Percentiles rank a stretch among this genome's conserved stretches.
These are phyloP conservation scores for Phytophthora uliginosa DNA, from an alignment of 352 stramenopile species.

Conservation along the genomic window DNA sequence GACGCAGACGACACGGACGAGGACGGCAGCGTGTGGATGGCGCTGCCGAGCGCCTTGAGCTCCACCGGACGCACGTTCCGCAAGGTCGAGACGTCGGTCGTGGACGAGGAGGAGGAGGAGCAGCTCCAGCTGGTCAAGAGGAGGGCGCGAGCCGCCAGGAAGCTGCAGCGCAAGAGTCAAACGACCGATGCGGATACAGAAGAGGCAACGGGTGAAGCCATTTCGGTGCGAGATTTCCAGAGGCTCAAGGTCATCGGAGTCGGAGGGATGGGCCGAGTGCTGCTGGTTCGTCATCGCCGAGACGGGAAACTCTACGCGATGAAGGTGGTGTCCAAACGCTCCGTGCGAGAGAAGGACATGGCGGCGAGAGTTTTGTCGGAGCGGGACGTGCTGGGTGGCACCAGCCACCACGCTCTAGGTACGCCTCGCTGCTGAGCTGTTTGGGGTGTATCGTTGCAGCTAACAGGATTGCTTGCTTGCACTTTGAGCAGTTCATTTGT, in stretches of 20 bases:
- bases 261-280: conserved; percentile 87
- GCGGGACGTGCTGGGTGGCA: conserved; percentile 80
- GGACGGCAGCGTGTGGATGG: conserved; percentile 46
- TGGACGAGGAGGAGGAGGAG: conserved; percentile 59
- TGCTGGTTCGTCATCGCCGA: conserved; percentile 72
- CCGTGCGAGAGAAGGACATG: conserved; percentile 62
- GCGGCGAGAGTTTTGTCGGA: conserved; percentile 76
- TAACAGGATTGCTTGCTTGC: not conserved
- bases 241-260: conserved; percentile 92
- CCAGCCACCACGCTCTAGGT: conserved; percentile 70
- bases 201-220: conserved; percentile 6
- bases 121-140: conserved; percentile 70
- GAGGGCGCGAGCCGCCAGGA: conserved; percentile 63
- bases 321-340: conserved; percentile 78
- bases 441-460: not conserved
- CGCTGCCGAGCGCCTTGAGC: conserved; percentile 65
- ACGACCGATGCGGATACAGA: not conserved
- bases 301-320: conserved; percentile 80
- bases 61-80: conserved; percentile 62
- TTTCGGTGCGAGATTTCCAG: conserved; percentile 81
- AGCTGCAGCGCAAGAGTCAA: conserved; percentile 81
- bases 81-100: conserved; percentile 54
- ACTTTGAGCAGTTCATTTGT: conserved; percentile 64
- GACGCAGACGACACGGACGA: conserved; percentile 30
- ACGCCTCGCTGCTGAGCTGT: not conserved